These are phyloP conservation scores for Fragaria iinumae DNA, from an alignment of 306 rosid species.

Conservation along the genomic window DNA sequence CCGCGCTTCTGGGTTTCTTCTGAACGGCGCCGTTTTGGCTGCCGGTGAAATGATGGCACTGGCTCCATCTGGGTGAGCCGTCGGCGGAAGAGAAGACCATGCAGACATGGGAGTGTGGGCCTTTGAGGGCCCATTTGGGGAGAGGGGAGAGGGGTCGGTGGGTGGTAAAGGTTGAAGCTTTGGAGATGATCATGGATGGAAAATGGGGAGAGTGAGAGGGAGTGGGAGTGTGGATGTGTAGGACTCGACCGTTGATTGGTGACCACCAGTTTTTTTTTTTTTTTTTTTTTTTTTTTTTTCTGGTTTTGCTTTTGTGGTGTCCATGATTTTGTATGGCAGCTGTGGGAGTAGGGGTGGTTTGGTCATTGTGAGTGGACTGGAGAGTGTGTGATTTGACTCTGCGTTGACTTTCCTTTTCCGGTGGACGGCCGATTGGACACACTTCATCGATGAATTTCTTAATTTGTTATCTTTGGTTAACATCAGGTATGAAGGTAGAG, in stretches of 20 bases:
- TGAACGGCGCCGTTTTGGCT: neutral
- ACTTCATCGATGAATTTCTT: too few species aligned
- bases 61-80: slow-evolving; percentile 30
- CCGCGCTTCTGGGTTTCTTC: slow-evolving; percentile 11
- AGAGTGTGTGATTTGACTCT: neutral
- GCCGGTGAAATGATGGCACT: slow-evolving; percentile 26
- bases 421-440: neutral
- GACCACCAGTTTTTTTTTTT: slow-evolving; percentile 15
- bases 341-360: neutral
- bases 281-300: too few species aligned
- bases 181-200: slow-evolving; percentile 51
- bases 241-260: slow-evolving; percentile 24
- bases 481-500: too few species aligned
- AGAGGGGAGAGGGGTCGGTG: slow-evolving; percentile 31
- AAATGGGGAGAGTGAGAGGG: neutral
- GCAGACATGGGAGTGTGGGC: slow-evolving; percentile 13
- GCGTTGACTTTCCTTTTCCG: neutral
- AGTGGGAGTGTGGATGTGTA: neutral
- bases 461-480: too few species aligned
- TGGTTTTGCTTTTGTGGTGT: neutral
- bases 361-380: neutral
- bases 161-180: slow-evolving; percentile 36
- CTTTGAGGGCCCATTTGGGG: slow-evolving; percentile 25
- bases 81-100: slow-evolving; percentile 35
- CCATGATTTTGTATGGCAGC: neutral